These are phyloP conservation scores for Salinomyces thailandicus DNA, from an alignment of 2,329 filamentous ascomycete genomes.

Conservation along the genomic window DNA sequence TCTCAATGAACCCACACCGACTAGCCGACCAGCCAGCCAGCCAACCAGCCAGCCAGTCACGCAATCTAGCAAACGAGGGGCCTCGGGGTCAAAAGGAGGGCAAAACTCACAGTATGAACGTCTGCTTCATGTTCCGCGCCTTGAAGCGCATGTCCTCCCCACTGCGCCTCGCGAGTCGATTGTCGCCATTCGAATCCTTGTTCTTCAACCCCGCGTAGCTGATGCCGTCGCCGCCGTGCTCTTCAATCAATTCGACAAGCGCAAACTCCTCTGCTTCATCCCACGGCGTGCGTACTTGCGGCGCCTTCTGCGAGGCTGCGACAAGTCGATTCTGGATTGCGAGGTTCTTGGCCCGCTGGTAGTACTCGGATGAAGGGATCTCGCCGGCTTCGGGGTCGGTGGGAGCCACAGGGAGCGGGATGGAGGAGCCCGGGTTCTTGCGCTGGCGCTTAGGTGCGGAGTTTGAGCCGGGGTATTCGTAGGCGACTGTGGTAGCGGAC, in stretches of 20 bases:
- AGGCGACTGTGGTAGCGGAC: conserved; percentile 1
- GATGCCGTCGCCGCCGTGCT: conserved; percentile 29
- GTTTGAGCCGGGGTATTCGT: conserved; percentile 2
- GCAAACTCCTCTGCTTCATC: conserved; percentile 26
- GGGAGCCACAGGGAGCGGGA: conserved; percentile 13
- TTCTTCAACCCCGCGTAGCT: conserved; percentile 39
- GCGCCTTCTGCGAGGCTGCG: conserved; percentile 7
- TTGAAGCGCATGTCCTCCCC: conserved; percentile 40
- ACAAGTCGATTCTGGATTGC: conserved; percentile 14
- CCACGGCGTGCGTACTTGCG: conserved; percentile 27
- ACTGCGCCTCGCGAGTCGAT: conserved; percentile 28
- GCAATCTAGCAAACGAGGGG: too few species aligned
- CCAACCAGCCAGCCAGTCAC: too few species aligned
- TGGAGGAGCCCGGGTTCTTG: conserved; percentile 23
- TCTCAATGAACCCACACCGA: too few species aligned
- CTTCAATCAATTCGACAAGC: conserved; percentile 41
- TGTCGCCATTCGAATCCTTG: conserved; percentile 19
- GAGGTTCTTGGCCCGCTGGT: conserved; percentile 13
- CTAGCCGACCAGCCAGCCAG: too few species aligned
- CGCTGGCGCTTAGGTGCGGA: conserved; percentile 16
- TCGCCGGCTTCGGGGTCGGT: conserved; percentile 7
- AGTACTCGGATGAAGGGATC: conserved; percentile 4
- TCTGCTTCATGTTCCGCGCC: conserved; percentile 44
- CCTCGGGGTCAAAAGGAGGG: neutral
- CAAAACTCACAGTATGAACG: conserved; percentile 32